Base-by-base conservation (phyloP, 2,329 filamentous ascomycete species). In the Colletotrichum melonis region DNA sequence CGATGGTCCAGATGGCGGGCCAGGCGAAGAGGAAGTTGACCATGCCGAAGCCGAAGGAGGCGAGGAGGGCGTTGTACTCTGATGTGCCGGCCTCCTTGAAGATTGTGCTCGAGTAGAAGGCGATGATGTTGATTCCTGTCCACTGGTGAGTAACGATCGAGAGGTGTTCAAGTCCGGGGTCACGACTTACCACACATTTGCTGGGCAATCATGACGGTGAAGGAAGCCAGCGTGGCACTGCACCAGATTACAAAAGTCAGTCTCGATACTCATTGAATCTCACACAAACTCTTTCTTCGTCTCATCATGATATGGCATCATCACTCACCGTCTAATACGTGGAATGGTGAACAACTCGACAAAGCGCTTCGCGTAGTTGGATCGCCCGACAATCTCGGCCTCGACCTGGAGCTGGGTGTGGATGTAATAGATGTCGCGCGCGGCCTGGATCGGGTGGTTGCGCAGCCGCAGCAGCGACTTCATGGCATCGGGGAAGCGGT, bases 121-220 rank as follows among this genome's bases (percentile, higher is more conserved):
- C 82, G 57, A 88, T 87, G 63, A 87, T 85, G 71, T 87, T 87
- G 77, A 87, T 76, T 26, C 80, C 78, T 46, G 26, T 54, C 16
- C 16, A 1, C 1, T 11, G 3, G n/a, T 70, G 38, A 65, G 68
- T 24, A 52, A 26, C 6, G 11, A 9, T 16, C 16, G 14, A 14
- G n/a, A 22, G 8, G 6, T 26, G 2, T 14, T 6, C n/a, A 3
- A 11, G 19, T 3, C 5, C 3, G 7, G 11, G n/a, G n/a, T 30
- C 24, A 1, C 32, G 11, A 65, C 69, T 42, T 86, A 64, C 89
- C 90, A 74, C 89, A 91, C 84, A 92, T 87, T 78, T 92, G 90
- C 77, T 92, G 90, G 0, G 84, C 85, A 76, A 91, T 89, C 91
- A 94, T 94, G 75, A 94, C 91, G 1, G 89, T 89, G 75, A 89